Base-by-base conservation (phyloP, 2,329 filamentous ascomycete species). In the Microcyclospora pomicola region DNA sequence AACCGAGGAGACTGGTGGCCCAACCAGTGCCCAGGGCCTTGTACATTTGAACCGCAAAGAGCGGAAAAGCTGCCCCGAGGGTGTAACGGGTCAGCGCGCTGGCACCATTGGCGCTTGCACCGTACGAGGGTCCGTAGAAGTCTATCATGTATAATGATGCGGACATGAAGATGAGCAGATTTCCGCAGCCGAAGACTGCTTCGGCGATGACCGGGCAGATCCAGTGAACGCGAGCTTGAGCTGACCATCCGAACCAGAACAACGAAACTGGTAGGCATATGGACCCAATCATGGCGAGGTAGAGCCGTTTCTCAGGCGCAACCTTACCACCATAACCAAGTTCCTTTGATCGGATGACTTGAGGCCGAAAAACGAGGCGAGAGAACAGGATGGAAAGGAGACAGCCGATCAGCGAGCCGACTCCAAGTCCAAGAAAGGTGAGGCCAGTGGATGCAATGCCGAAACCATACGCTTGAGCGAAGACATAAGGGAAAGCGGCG, bases 401-500 rank as follows among this genome's bases (percentile, higher is more conserved):
- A 9, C 12, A 37, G 24, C 52, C 48, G 34, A 61, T 36, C 3
- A 66, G 44, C 24, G 54, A 59, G 0, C 64, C 64, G 3, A 65
- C 44, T 3, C 64, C 64, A 5, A 62, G 44, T 1, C 60, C 63
- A 1, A 66, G 41, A 38, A 62, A 67, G 0, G 58, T 58, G 2
- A 67, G 54, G 0, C 64, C 64, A 1, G 57, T 51, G 11, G 55
- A 52, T 15, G 56, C 54, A 9, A 53, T 48, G 16, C 48, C 48
- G 54, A 63, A 66, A 41, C 49, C 44, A 42, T 67, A 66, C 37
- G 59, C 52, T 6, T 47, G 45, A 5, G 48, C 52, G 43, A 64
- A 67, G 3, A 66, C 60, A 12, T 50, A 49, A 0, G 62, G 63
- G 37, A 67, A 65, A 0, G 64, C 66, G 31, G 49, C 27, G 61